Percentiles rank a stretch among this genome's conserved stretches.
phyloP scores from a whole-genome alignment of 202 grass and related monocot genomes.

The Setaria italica region DNA sequence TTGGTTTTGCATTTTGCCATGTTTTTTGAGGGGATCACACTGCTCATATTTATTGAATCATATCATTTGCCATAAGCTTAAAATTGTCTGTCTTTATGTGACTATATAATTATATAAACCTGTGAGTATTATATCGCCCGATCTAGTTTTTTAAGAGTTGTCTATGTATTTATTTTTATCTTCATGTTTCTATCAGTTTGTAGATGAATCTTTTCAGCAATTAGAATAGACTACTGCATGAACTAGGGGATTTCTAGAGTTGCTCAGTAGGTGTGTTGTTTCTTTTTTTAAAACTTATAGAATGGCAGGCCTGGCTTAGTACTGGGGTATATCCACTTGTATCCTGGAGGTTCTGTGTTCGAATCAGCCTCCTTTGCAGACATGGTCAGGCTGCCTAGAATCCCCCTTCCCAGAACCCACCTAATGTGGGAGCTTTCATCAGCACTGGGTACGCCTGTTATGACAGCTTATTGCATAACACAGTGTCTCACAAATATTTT shows the following conservation, averaged over 20 bases:
- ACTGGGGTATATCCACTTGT: neutral
- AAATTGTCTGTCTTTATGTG: neutral
- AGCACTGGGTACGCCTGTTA: neutral
- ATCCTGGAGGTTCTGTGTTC: neutral
- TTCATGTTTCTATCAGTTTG: conserved; percentile 2
- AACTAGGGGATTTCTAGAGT: conserved; percentile 22
- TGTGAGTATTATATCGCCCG: neutral
- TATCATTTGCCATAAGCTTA: conserved; percentile 29
- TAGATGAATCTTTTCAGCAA: neutral
- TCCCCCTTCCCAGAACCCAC: neutral
- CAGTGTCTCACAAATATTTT: conserved; percentile 1
- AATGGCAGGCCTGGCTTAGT: neutral
- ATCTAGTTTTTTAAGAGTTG: conserved; percentile 7
- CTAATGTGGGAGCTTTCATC: neutral
- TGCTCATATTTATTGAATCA: conserved; percentile 22
- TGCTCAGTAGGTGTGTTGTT: neutral
- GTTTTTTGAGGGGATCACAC: neutral
- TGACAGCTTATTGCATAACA: neutral
- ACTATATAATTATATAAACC: neutral
- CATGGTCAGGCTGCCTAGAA: neutral
- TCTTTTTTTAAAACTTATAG: neutral
- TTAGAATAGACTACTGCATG: conserved; percentile 21
- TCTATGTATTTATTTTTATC: neutral
- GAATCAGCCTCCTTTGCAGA: neutral
- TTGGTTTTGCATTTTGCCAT: neutral